Evolutionary conservation across 768 basidiomycete genomes (phyloP), one percentile per base, ranked within the genome.

Genomic region (Leccinellum rugosiceps): DNA sequence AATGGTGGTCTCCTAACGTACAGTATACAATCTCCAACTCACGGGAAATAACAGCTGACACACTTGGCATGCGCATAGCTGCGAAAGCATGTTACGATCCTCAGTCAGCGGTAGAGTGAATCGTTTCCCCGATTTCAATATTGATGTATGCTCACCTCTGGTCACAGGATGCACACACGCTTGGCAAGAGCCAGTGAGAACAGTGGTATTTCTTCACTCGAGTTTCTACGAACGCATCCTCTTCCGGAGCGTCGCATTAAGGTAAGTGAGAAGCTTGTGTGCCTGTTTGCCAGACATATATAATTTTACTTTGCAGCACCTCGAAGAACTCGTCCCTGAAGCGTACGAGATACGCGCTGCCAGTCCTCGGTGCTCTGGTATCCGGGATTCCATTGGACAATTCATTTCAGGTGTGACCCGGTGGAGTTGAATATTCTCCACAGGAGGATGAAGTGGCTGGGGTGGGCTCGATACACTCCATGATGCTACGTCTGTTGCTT

Each of bases 11-110:
- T 25, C 25, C 15, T 32, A 6, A 43, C 17, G 32, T 21, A 34
- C 1, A 13, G 23, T 35, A 34, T 17, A 13, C 31, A 13, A 21
- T 21, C n/a, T 48, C 26, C 23, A 45, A n/a, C 59, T 67, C 6
- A 58, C 19, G 25, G 11, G 35, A 31, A 15, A 15, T 48, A 32
- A 15, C 61, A 92, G 95, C 95, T 35, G 95, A 98, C 68, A 79
- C 83, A 28, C 88, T 98, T 51, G 95, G 96, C 8, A 71, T 98
- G 47, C 79, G 80, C 6, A 77, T 98, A 26, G 88, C 88, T 75
- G 80, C 92, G 50, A 81, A 79, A 62, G 95, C 94, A 0, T 98
- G 95, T 73, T 98, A 84, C 68, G 82, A 98, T 66, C 94, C 95
- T 0, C 75, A 71, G 17, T 89, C 86, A 21, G 82, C 91, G 3